Percentiles rank a stretch among this genome's conserved stretches.
phyloP scores from a whole-genome alignment of 2,329 filamentous ascomycete genomes.

The Fusarium keratoplasticum region DNA sequence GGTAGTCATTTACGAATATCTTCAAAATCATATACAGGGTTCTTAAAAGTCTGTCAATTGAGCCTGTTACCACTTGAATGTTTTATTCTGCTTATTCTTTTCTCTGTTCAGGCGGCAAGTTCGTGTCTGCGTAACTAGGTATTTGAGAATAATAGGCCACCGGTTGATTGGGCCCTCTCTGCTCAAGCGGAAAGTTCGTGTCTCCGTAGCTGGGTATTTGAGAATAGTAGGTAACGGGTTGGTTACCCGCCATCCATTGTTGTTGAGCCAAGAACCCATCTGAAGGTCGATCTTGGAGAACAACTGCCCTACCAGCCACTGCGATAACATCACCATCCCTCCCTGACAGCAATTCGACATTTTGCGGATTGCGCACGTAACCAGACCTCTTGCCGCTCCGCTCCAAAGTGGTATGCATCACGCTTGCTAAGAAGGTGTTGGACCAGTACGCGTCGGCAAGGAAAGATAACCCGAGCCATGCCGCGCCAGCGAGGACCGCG shows the following conservation, averaged over 20 bases:
- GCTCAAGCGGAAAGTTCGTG: neutral
- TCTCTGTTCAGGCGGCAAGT: neutral
- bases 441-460: slow-evolving; percentile 29
- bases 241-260: neutral
- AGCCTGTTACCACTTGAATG: no score
- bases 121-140: neutral
- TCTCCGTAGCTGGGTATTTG: neutral
- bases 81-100: neutral
- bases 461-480: slow-evolving; percentile 20
- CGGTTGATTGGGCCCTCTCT: neutral
- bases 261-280: neutral
- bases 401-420: slow-evolving; percentile 19
- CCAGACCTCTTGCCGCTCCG: slow-evolving; percentile 7
- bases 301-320: neutral
- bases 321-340: neutral
- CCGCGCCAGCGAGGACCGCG: neutral
- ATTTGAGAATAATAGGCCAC: neutral
- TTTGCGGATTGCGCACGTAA: slow-evolving; percentile 10
- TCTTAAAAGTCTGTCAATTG: no score
- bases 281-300: neutral
- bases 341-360: neutral
- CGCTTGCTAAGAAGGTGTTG: slow-evolving; percentile 17
- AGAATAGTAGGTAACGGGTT: neutral
- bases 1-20: no score
- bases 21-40: no score